Evolutionary conservation across 2,329 filamentous ascomycete species (phyloP).

Genomic region (Huntiella bhutanensis): DNA sequence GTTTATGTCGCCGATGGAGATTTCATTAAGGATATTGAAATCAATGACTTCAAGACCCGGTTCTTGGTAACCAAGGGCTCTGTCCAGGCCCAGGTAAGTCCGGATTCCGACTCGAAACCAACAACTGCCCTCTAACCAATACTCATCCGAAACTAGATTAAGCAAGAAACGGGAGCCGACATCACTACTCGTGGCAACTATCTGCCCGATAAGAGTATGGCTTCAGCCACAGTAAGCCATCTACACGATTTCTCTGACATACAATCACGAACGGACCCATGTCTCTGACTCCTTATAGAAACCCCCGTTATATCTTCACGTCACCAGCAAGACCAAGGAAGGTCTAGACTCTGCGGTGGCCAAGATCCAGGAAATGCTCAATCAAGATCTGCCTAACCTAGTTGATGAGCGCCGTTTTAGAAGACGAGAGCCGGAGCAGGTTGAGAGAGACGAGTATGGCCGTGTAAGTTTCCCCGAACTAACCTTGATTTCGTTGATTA

Average conservation of each 20-base stretch:
- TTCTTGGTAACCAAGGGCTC: constrained; percentile 94
- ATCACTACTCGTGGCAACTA: constrained; percentile 95
- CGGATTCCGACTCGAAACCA: no score
- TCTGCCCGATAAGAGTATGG: constrained; percentile 95
- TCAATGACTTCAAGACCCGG: constrained; percentile 92
- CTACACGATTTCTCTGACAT: neutral
- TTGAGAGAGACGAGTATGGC: constrained; percentile 81
- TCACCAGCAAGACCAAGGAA: constrained; percentile 80
- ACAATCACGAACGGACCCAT: neutral
- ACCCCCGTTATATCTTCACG: constrained; percentile 82
- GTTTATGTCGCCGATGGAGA: constrained; percentile 93
- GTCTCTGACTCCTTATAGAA: constrained; percentile 36
- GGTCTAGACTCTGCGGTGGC: constrained; percentile 76
- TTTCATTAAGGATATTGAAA: constrained; percentile 96
- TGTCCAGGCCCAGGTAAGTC: constrained; percentile 95
- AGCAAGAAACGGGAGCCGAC: constrained; percentile 99
- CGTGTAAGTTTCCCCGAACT: constrained; percentile 35
- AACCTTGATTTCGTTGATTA: neutral
- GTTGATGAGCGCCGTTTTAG: constrained; percentile 89
- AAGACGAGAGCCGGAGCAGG: constrained; percentile 57
- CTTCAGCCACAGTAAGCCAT: constrained; percentile 63
- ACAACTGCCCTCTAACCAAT: no score
- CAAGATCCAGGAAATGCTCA: constrained; percentile 87
- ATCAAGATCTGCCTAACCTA: constrained; percentile 84
- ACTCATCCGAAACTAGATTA: constrained; percentile 49